phyloP scores from a whole-genome alignment of 2,329 filamentous ascomycete genomes.

The Neonectria faginata region DNA sequence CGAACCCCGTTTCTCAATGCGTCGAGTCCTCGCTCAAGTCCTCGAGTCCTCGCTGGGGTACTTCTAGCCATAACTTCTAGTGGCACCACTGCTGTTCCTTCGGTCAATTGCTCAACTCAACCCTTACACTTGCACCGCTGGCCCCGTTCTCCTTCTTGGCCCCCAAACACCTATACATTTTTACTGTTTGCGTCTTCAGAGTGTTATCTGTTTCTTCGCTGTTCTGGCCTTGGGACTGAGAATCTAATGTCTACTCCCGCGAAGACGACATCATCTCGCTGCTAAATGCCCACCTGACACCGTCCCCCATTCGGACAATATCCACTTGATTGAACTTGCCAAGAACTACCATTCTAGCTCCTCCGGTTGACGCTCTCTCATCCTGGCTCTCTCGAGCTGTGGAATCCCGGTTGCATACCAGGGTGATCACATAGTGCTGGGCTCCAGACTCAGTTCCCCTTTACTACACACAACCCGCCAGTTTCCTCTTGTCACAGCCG shows the following conservation, averaged over 20 bases:
- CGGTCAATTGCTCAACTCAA: conserved; percentile 2
- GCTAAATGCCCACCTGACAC: conserved; percentile 8
- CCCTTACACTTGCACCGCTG: conserved; percentile 14
- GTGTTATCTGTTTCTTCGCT: neutral
- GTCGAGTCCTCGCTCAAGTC: neutral
- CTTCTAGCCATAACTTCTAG: conserved; percentile 13
- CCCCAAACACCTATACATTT: neutral
- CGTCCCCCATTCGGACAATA: conserved; percentile 12
- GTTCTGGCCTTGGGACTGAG: neutral
- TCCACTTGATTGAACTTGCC: conserved; percentile 21
- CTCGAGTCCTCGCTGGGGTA: neutral
- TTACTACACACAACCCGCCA: conserved; percentile 12
- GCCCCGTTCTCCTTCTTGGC: conserved; percentile 6
- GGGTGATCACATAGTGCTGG: neutral
- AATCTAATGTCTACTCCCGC: neutral
- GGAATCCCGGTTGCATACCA: neutral
- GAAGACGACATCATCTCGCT: conserved; percentile 11
- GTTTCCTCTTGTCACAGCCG: conserved; percentile 8
- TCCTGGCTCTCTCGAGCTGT: neutral
- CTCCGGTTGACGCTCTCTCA: neutral
- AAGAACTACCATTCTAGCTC: conserved; percentile 16
- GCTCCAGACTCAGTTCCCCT: neutral
- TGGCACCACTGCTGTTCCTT: conserved; percentile 1
- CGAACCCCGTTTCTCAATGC: conserved; percentile 21
- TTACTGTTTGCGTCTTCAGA: conserved; percentile 4